Base-by-base conservation (phyloP, 169 alveolate genomes). In the Theileria sp. region DNA sequence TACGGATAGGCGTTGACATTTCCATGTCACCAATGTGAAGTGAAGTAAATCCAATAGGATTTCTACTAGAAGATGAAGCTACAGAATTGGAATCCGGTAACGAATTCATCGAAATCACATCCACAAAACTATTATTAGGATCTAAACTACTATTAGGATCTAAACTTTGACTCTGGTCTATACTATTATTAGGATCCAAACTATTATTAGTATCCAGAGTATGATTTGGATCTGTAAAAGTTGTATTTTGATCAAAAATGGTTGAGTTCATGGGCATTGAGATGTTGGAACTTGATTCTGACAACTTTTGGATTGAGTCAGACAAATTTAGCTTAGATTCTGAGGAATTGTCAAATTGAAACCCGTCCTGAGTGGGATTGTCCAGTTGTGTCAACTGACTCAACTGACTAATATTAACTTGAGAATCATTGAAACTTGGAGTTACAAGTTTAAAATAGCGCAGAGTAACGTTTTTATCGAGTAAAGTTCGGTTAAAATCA, bases 11-110 rank as follows among this genome's bases (percentile, higher is more conserved):
- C 19, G 79, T 71, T 9, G 79, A n/a, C 62, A 23, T 21, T 54
- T 50, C 79, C 62, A 23, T 3, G 5, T 50, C 79, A 19, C 79
- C 79, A 5, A 71, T 71, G 8, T 38, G 62, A 51, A 71, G 79
- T 8, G 74, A 3, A 19, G 56, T 71, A 26, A 71, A 71, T 23
- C 79, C 79, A 15, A 38, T 66, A 3, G 60, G 25, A 21, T 66
- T 66, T 8, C 17, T 25, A 23, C 54, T 13, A 25, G 62, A 6
- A 1, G 75, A 1, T 17, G 62, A 6, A 1, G 75, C n/a, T 17
- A 25, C 12, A 25, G 10, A 8, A 23, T 13, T 49, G 25, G 62
- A 66, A n/a, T 66, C 75, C 62, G 67, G 67, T 5, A 58, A 21
- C n/a, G 67, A 58, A 25, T 15, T 58, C n/a, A 58, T 58, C n/a